These are phyloP conservation scores for Aspergillus uvarum DNA, from an alignment of 2,329 filamentous ascomycete genomes.

Conservation along the genomic window DNA sequence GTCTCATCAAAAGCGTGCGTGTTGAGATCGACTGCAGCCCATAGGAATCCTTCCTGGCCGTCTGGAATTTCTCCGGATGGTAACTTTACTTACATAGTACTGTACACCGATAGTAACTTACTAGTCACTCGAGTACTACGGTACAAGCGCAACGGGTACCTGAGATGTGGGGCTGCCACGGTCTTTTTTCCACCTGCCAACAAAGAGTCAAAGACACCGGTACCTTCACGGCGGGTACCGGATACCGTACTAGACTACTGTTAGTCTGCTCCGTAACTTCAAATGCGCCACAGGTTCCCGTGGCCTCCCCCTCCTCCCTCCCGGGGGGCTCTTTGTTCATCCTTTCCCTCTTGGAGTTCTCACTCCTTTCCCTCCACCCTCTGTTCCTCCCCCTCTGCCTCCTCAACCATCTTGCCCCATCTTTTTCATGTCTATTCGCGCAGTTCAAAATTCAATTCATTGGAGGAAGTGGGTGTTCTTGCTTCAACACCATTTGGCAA, in stretches of 20 bases:
- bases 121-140: not conserved
- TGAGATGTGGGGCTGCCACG: conserved; percentile 19
- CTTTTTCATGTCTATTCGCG: not conserved
- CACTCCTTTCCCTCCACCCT: not conserved
- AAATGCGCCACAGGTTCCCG: conserved; percentile 3
- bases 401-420: not conserved
- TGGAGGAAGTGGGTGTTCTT: not conserved
- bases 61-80: not conserved
- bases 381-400: not conserved
- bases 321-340: not conserved
- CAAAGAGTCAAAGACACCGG: conserved; percentile 17
- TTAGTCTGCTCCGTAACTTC: too few relatives aligned
- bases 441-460: not conserved
- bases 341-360: not conserved
- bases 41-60: not conserved
- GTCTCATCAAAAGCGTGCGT: not conserved
- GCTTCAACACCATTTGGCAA: not conserved
- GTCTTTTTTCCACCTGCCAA: conserved; percentile 15
- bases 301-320: not conserved
- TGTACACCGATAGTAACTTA: too few relatives aligned
- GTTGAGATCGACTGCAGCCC: not conserved
- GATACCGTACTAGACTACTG: not conserved
- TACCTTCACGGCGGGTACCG: conserved; percentile 14
- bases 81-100: too few relatives aligned
- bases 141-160: conserved; percentile 21